phyloP scores from a whole-genome alignment of 352 stramenopile genomes.

The Ophiocytium majus region DNA sequence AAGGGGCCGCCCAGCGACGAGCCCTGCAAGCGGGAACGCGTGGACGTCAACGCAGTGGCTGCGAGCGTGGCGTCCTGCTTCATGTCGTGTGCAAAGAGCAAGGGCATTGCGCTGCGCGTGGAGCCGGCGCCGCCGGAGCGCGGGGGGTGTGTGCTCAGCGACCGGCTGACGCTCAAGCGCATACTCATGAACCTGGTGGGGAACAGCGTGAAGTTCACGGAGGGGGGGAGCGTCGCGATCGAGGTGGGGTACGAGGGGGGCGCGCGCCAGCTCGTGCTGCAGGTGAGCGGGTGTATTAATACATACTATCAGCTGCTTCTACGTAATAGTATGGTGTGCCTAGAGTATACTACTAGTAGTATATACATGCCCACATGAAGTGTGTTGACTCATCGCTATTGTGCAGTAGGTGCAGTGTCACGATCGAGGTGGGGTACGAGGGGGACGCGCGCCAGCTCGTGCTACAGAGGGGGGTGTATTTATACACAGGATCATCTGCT shows the following conservation, averaged over 20 bases:
- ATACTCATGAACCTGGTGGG: slow-evolving; percentile 3
- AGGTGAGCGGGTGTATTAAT: not conserved
- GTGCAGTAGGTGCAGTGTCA: not conserved
- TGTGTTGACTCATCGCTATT: too few relatives aligned
- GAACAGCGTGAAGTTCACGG: slow-evolving; percentile 15
- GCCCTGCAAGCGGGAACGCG: not conserved
- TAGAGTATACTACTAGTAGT: too few relatives aligned
- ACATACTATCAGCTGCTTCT: too few relatives aligned
- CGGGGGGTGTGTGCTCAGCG: not conserved
- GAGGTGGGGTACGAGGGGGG: not conserved
- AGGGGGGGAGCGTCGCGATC: not conserved
- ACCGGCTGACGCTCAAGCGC: not conserved
- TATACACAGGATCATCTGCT: too few relatives aligned
- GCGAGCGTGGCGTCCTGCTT: not conserved
- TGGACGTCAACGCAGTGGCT: not conserved
- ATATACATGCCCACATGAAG: too few relatives aligned
- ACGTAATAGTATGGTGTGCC: too few relatives aligned
- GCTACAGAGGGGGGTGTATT: not conserved
- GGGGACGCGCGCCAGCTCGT: not conserved
- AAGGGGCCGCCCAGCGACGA: not conserved
- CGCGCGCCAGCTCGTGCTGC: not conserved
- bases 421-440: not conserved
- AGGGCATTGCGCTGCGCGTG: not conserved
- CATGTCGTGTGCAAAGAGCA: not conserved
- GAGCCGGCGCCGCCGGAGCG: too few relatives aligned